These are phyloP conservation scores for Maudiozyma turicensis DNA, from an alignment of 805 yeast species.

Conservation along the genomic window DNA sequence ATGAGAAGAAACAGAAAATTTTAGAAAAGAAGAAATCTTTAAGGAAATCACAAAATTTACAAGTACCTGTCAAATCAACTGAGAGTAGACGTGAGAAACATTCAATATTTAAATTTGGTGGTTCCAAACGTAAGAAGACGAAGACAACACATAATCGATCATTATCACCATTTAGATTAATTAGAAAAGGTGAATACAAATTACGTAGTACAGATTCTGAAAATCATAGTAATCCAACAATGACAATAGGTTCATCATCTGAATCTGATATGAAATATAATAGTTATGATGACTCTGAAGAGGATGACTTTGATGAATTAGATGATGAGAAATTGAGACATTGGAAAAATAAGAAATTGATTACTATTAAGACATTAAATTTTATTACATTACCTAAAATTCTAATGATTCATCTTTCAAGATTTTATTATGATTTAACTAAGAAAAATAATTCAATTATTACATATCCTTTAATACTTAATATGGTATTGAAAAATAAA, in stretches of 20 bases:
- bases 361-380: conserved; percentile 57
- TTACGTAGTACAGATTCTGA: neutral
- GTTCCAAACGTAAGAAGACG: conserved; percentile 1
- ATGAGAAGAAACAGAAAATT: conserved; percentile 1
- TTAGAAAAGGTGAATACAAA: conserved; percentile 1
- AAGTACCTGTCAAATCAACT: neutral
- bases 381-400: conserved; percentile 75
- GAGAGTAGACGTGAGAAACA: neutral
- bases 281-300: conserved; percentile 1
- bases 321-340: conserved; percentile 5
- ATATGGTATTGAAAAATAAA: conserved; percentile 35
- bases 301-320: conserved; percentile 1
- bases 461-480: conserved; percentile 45
- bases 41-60: neutral
- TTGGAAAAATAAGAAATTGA: conserved; percentile 16
- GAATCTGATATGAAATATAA: neutral
- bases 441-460: conserved; percentile 44
- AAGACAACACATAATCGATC: conserved; percentile 19
- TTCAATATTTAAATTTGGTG: conserved; percentile 2
- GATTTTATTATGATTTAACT: conserved; percentile 53
- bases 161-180: conserved; percentile 23
- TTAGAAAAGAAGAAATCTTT: neutral
- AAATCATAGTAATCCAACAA: neutral
- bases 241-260: neutral
- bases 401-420: conserved; percentile 72